phyloP scores from a whole-genome alignment of 441 rosid genomes.

The Pelargonium australe region DNA sequence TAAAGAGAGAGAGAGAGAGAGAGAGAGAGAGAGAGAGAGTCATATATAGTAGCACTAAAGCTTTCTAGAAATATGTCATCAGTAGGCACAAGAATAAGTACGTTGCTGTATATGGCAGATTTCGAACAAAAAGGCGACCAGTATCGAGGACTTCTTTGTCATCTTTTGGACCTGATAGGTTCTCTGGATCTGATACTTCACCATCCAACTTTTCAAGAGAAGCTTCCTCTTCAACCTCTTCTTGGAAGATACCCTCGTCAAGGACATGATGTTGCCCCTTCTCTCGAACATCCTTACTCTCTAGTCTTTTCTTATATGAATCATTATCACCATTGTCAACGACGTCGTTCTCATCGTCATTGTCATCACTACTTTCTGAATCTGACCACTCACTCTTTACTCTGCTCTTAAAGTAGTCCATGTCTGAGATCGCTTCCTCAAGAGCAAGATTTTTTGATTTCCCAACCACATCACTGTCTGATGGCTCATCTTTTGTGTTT shows the following conservation, averaged over 20 bases:
- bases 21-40: not conserved
- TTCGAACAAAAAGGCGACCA: conserved; percentile 76
- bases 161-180: conserved; percentile 31
- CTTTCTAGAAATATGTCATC: not conserved
- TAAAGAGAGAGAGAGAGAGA: too few relatives aligned
- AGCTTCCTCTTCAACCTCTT: conserved; percentile 31
- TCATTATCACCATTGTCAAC: conserved; percentile 21
- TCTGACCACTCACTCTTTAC: conserved; percentile 65
- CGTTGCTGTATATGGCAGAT: conserved; percentile 75
- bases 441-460: conserved; percentile 25
- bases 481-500: conserved; percentile 16
- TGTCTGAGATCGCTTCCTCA: conserved; percentile 62
- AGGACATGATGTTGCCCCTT: conserved; percentile 15
- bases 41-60: not conserved
- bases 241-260: conserved; percentile 20
- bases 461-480: conserved; percentile 30
- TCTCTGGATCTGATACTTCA: conserved; percentile 31
- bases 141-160: conserved; percentile 35
- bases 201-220: conserved; percentile 32
- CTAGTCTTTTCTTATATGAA: conserved; percentile 17
- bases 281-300: conserved; percentile 15
- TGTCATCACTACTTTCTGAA: conserved; percentile 52
- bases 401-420: conserved; percentile 89
- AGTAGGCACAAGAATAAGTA: conserved; percentile 21
- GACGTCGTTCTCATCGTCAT: conserved; percentile 14